A percentile compares a stretch with the other conserved stretches of the same genome.
phyloP scores from a whole-genome alignment of 2,329 filamentous ascomycete genomes.

The Pyrenochaeta sp. region DNA sequence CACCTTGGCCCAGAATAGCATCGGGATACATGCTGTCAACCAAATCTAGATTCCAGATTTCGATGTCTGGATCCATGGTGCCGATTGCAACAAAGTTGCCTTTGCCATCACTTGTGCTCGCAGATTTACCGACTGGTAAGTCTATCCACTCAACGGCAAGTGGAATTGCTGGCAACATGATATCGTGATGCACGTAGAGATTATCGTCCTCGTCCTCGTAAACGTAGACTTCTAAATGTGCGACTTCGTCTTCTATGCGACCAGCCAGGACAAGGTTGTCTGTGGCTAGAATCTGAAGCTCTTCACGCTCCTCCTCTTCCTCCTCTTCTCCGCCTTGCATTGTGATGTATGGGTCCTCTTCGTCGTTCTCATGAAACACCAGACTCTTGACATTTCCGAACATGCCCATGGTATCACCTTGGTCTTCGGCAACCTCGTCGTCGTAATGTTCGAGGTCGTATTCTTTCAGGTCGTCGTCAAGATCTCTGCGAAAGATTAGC shows the following conservation, averaged over 20 bases:
- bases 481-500: slow-evolving; percentile 40
- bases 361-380: slow-evolving; percentile 91
- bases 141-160: slow-evolving; percentile 96
- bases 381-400: slow-evolving; percentile 95
- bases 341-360: slow-evolving; percentile 96
- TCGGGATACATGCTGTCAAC: slow-evolving; percentile 99
- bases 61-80: slow-evolving; percentile 98
- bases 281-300: slow-evolving; percentile 88
- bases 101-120: slow-evolving; percentile 62
- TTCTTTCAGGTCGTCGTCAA: slow-evolving; percentile 89
- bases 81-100: slow-evolving; percentile 95
- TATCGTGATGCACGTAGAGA: slow-evolving; percentile 98
- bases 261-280: slow-evolving; percentile 93
- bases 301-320: slow-evolving; percentile 90
- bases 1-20: slow-evolving; percentile 82
- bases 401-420: slow-evolving; percentile 81
- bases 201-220: slow-evolving; percentile 97
- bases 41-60: slow-evolving; percentile 96
- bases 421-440: slow-evolving; percentile 75
- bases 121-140: slow-evolving; percentile 77
- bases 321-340: slow-evolving; percentile 72
- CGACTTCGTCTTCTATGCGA: slow-evolving; percentile 95
- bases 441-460: slow-evolving; percentile 98
- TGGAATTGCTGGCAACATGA: slow-evolving; percentile 97
- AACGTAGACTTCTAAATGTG: slow-evolving; percentile 95